These are phyloP conservation scores for Panicum virgatum DNA, from an alignment of 202 grass and related monocot species.

Conservation along the genomic window DNA sequence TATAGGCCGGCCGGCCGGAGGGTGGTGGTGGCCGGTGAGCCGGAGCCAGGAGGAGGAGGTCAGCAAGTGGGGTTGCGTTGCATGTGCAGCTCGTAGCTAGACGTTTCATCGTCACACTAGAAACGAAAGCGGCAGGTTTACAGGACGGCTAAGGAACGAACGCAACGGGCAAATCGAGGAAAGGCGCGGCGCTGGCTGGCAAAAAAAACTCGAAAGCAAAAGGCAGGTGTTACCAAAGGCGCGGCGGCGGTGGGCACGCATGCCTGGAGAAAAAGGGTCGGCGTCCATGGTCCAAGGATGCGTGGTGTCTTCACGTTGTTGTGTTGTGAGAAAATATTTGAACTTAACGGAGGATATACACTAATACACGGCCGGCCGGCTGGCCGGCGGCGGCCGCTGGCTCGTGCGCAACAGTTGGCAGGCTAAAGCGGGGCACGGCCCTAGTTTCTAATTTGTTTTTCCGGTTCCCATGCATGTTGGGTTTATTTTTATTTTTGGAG, in stretches of 20 bases:
- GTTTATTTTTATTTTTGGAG: no score
- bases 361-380: not conserved
- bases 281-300: no score
- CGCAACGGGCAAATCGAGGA: not conserved
- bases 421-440: not conserved
- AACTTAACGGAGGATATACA: no score
- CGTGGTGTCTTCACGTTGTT: not conserved
- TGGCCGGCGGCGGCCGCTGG: not conserved
- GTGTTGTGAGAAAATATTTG: not conserved
- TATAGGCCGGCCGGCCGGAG: slow-evolving; percentile 39
- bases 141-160: slow-evolving; percentile 46
- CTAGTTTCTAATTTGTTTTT: no score
- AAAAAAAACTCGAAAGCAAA: slow-evolving; percentile 16
- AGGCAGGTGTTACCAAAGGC: slow-evolving; percentile 30
- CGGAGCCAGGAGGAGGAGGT: not conserved
- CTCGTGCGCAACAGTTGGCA: slow-evolving; percentile 27
- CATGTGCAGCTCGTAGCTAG: slow-evolving; percentile 16
- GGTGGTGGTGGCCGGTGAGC: not conserved
- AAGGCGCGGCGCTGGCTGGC: not conserved
- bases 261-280: not conserved
- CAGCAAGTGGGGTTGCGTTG: not conserved
- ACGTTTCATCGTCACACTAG: slow-evolving; percentile 27
- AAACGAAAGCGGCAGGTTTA: no score
- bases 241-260: slow-evolving; percentile 21
- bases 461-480: no score